Evolutionary conservation across 495 filamentous ascomycete genomes (phyloP), one percentile per base, ranked within the genome.

Genomic region (Aspergillus diversus): DNA sequence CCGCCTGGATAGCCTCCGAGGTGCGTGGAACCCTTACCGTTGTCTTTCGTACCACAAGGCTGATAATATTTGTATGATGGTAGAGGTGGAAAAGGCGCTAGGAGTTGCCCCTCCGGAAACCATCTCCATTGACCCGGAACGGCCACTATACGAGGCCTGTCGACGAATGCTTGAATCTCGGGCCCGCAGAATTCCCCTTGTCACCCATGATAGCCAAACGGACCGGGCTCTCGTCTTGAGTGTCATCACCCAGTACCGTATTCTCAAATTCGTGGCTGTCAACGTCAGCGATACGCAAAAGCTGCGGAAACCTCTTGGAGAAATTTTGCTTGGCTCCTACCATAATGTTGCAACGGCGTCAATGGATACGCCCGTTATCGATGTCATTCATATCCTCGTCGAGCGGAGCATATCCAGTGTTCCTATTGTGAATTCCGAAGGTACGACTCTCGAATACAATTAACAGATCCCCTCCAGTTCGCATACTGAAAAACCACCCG

Each of bases 211-310:
- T 73, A 93, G 96, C 72, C 96, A 99, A 77, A 98, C 95, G 7
- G 87, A 90, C 56, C 86, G 93, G 52, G 85, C 94, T 63, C 95
- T 93, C 81, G 94, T 99, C 3, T 91, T 98, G 57, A 96, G 92
- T 66, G 94, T 99, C 35, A 87, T 99, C 43, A 99, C 95, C 12
- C 95, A 99, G 74, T 99, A 98, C 73, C 89, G 95, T 53, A 98
- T 99, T 65, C 84, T 99, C 59, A 98, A 98, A 72, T 99, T 99
- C 68, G 93, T 99, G 39, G 93, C 96, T 11, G 95, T 99, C 78
- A 99, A 98, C 72, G 93, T 98, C 37, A 85, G 85, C 53, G 89
- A 97, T 73, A 97, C 93, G 8, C 88, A 93, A 75, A 86, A 92
- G 77, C 80, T 99, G 50, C 89, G 92, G 69, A 97, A 96, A 75